Conservation (phyloP, 1,139 yeast species). For the Magnusiomyces sp. region DNA sequence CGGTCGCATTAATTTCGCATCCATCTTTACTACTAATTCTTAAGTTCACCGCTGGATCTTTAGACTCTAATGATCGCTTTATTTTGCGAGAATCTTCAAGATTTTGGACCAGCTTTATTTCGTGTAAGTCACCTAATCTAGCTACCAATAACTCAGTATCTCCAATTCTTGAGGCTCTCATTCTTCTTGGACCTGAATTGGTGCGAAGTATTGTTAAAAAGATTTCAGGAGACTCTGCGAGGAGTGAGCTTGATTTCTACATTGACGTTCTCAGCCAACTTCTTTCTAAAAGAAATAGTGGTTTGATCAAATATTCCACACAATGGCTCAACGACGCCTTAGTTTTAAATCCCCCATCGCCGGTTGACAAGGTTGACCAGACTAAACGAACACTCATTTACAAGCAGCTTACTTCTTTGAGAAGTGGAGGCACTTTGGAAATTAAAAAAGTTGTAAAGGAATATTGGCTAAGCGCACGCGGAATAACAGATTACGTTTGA, state of each 20-base stretch:
- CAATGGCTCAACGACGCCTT: slow-evolving; percentile 39
- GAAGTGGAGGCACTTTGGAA: slow-evolving; percentile 47
- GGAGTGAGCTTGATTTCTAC: slow-evolving; percentile 55
- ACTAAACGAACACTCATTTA: slow-evolving; percentile 35
- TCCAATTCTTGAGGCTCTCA: slow-evolving; percentile 7
- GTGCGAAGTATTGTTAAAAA: slow-evolving; percentile 22
- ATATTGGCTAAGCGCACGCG: slow-evolving; percentile 50
- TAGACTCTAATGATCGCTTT: slow-evolving; percentile 53
- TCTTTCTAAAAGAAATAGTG: slow-evolving; percentile 39
- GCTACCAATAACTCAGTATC: slow-evolving; percentile 3
- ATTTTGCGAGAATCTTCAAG: slow-evolving; percentile 51
- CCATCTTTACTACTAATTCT: slow-evolving; percentile 15
- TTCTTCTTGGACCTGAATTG: slow-evolving; percentile 20
- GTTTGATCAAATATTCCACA: slow-evolving; percentile 35
- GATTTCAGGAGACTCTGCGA: slow-evolving; percentile 38
- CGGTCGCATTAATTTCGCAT: slow-evolving; percentile 14
- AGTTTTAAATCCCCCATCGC: slow-evolving; percentile 29
- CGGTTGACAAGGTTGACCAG: slow-evolving; percentile 17
- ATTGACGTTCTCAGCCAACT: slow-evolving; percentile 48
- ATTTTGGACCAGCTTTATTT: slow-evolving; percentile 57
- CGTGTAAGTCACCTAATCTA: too few relatives aligned
- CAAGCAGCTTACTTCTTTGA: slow-evolving; percentile 48
- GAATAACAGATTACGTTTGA: slow-evolving; percentile 27
- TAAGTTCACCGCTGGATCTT: slow-evolving; percentile 33
- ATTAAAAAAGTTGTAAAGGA: slow-evolving; percentile 50